Percentiles rank a stretch among this genome's conserved stretches.
Conservation (phyloP, 257 asterid genomes). For the Solanum bukasovii region DNA sequence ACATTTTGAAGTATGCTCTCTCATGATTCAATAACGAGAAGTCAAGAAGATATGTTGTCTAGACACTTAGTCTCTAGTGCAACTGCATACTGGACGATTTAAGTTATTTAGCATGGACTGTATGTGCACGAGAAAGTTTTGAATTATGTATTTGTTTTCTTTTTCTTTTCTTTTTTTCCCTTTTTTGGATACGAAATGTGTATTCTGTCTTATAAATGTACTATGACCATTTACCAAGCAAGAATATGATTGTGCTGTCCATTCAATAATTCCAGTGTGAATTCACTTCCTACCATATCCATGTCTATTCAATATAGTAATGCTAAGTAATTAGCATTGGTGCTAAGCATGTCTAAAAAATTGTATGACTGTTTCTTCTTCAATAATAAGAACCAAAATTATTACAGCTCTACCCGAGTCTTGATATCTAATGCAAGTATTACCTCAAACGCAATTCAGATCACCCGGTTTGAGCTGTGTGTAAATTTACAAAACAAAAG, state of each 20-base stretch:
- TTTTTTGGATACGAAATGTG: background rate
- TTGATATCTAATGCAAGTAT: background rate
- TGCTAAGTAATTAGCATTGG: background rate
- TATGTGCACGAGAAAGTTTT: background rate
- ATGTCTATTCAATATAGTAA: background rate
- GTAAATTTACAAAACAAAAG: background rate
- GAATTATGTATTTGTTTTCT: background rate
- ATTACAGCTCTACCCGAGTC: background rate
- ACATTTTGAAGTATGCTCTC: background rate
- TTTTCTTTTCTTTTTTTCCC: background rate
- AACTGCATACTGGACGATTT: background rate
- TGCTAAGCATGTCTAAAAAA: background rate
- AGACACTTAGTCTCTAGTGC: background rate
- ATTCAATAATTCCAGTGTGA: background rate
- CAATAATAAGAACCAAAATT: background rate
- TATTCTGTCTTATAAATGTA: background rate
- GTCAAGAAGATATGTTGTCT: background rate
- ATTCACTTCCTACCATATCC: background rate
- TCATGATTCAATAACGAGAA: background rate
- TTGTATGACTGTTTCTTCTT: background rate
- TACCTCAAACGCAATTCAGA: background rate
- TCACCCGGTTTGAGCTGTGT: background rate
- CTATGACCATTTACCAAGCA: background rate
- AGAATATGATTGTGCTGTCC: background rate
- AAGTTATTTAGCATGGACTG: background rate